Evolutionary conservation across 1,139 yeast genomes (phyloP).

Genomic region (Hansenula sp.): DNA sequence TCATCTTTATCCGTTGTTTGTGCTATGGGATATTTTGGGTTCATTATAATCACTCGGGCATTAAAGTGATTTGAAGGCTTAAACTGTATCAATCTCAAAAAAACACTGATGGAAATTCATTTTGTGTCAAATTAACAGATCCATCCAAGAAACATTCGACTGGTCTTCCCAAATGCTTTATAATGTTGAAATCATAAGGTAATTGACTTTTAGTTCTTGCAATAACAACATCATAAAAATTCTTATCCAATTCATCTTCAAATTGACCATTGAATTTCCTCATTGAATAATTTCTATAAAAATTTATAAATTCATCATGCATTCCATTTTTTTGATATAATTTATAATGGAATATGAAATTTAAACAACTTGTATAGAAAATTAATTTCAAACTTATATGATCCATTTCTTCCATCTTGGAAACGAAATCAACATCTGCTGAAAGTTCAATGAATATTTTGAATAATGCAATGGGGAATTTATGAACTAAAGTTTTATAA

Average conservation of each 20-base stretch:
- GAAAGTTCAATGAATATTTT: constrained; percentile 11
- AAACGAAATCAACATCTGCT: constrained; percentile 6
- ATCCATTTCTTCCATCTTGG: constrained; percentile 12
- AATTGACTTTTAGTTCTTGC: background rate
- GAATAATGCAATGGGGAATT: constrained; percentile 18
- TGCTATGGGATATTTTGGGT: too few species aligned
- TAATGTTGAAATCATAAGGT: constrained; percentile 1
- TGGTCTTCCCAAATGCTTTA: background rate
- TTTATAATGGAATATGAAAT: constrained; percentile 1
- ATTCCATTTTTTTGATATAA: background rate
- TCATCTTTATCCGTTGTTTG: too few species aligned
- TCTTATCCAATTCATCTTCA: background rate
- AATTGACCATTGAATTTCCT: background rate
- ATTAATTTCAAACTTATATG: constrained; percentile 18
- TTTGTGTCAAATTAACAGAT: background rate
- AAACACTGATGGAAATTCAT: background rate
- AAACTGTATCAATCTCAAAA: too few species aligned
- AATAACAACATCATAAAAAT: background rate
- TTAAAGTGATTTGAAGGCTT: too few species aligned
- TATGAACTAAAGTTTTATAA: constrained; percentile 11
- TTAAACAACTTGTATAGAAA: constrained; percentile 13
- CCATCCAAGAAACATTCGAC: background rate
- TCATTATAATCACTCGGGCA: too few species aligned
- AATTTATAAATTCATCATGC: background rate
- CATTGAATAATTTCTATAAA: background rate